Evolutionary conservation across 176 grass and related monocot genomes (phyloP), one percentile per base, ranked within the genome.

Genomic region (Sorghum bicolor): DNA sequence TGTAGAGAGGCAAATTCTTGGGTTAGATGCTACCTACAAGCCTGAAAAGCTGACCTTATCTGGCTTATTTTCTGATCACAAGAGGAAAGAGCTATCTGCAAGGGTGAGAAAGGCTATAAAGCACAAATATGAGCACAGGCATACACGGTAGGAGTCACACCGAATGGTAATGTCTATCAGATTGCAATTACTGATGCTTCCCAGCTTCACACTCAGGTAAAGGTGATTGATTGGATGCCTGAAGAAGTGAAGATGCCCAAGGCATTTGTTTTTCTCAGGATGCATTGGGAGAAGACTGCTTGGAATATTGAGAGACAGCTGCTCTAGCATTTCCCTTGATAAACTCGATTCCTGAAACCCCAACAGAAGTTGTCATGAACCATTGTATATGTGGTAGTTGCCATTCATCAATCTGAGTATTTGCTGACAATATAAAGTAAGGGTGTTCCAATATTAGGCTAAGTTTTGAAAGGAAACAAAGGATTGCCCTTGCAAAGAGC

Each of bases 31-130:
- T 67, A 80, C 44, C 55, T 89, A 67, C 50, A 88, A 92, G 60
- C 78, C 63, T 76, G 84, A 74, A 67, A 83, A 64, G 5, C 43
- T 83, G 10, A 33, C 67, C 1, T 82, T 94, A 39, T 80, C 92
- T 63, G 62, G 83, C 15, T 73, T 94, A 80, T 94, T 89, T 87
- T 78, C 87, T 70, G 82, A 65, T 20, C 29, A 41, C 14, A 91
- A 52, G 64, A 89, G 52, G 82, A 84, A 81, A 81, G 70, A 83
- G 26, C 74, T 47, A 48, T 53, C 79, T 45, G 78, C 74, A 52
- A 92, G 45, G 78, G 29, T 83, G 11, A 94, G 78, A 70, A 92
- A 87, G 28, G 32, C 43, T 75, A 90, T 85, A 82, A 83, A 67
- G 13, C 60, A 83, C 34, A 73, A 38, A 70, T 37, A 36, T 50